Percentiles rank a stretch among this genome's conserved stretches.
These are phyloP conservation scores for Daldinia childiae DNA, from an alignment of 495 filamentous ascomycete genomes.

Conservation along the genomic window DNA sequence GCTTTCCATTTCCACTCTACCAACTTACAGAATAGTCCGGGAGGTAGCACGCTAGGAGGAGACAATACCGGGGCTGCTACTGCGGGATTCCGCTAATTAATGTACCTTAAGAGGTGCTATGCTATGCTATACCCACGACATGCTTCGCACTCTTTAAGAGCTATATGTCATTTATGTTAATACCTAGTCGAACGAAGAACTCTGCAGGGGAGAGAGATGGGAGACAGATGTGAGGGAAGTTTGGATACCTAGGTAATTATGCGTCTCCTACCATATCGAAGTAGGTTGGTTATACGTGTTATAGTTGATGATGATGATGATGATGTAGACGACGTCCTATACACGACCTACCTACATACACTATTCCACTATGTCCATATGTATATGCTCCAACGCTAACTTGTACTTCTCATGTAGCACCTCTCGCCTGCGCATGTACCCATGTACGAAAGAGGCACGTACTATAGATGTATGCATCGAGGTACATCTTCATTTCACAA, in stretches of 20 bases:
- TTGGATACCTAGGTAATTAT: constrained; percentile 5
- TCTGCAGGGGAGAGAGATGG: not conserved
- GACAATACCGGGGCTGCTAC: constrained; percentile 6
- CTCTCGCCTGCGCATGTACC: constrained; percentile 11
- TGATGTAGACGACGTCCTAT: constrained; percentile 11
- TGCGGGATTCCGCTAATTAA: not conserved
- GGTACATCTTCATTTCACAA: constrained; percentile 14
- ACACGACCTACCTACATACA: constrained; percentile 11
- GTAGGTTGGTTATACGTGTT: not conserved
- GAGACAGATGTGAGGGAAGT: not conserved
- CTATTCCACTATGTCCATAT: too few relatives aligned
- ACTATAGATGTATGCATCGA: constrained; percentile 17
- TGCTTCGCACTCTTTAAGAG: not conserved
- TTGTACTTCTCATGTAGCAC: constrained; percentile 13
- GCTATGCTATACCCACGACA: not conserved
- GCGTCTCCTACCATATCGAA: constrained; percentile 7
- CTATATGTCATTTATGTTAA: not conserved
- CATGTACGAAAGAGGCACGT: constrained; percentile 25
- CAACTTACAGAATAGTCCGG: constrained; percentile 1
- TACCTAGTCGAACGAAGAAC: not conserved
- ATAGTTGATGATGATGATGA: constrained; percentile 1
- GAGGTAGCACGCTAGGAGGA: constrained; percentile 23
- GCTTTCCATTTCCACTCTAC: not conserved
- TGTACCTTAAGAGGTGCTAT: not conserved
- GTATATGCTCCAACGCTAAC: constrained; percentile 10